A percentile compares a stretch with the other conserved stretches of the same genome.
Conservation (phyloP, 345 rosid genomes). For the Abelmoschus esculentus region DNA sequence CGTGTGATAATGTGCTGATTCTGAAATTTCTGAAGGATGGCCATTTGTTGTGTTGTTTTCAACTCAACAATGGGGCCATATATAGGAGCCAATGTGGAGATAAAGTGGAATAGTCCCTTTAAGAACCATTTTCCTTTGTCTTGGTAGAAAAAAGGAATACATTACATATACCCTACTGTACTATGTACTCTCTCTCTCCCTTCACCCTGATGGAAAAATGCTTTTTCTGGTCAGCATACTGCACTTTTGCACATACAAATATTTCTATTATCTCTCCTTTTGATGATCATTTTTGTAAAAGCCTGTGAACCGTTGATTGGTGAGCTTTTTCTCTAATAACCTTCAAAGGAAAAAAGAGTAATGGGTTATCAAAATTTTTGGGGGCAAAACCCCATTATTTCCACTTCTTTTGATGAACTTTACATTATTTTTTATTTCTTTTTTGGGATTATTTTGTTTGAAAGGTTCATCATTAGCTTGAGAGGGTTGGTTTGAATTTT, state of each 20-base stretch:
- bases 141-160: constrained; percentile 24
- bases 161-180: constrained; percentile 5
- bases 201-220: constrained; percentile 37
- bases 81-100: constrained; percentile 37
- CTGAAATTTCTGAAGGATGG: constrained; percentile 43
- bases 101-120: constrained; percentile 42
- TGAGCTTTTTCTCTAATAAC: constrained; percentile 17
- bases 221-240: constrained; percentile 47
- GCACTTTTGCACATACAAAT: constrained; percentile 16
- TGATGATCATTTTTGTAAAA: constrained; percentile 25
- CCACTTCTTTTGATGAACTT: constrained; percentile 33
- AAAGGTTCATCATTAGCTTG: constrained; percentile 22
- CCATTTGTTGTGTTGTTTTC: constrained; percentile 22
- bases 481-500: neutral
- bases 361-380: neutral
- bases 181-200: neutral
- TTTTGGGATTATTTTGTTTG: constrained; percentile 21
- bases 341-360: no score
- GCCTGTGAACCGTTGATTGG: constrained; percentile 29
- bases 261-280: constrained; percentile 23
- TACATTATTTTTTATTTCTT: neutral
- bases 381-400: constrained; percentile 16
- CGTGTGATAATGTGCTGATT: constrained; percentile 25
- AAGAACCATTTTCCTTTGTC: constrained; percentile 59
- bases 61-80: constrained; percentile 18